Evolutionary conservation across 2,329 filamentous ascomycete genomes (phyloP), one percentile per base, ranked within the genome.

Genomic region (Metarhizium album): DNA sequence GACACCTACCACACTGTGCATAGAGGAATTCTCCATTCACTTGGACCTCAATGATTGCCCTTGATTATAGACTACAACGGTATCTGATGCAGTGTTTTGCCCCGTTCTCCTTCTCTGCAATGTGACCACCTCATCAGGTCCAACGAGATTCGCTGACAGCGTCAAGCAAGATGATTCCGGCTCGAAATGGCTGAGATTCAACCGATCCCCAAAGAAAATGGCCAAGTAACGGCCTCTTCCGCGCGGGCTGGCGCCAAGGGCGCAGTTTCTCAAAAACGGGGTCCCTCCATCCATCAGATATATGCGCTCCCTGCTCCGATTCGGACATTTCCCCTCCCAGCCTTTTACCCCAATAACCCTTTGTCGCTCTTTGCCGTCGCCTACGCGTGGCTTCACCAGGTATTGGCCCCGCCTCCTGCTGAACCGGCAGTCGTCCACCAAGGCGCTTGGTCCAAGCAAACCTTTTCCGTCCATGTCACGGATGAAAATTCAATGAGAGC

Each of bases 51-150:
- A 70, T 84, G 82, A 75, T 71, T 70, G 79, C 72, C 76, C 73
- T 73, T 76, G 63, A 67, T 69, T 80, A 83, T 85, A 86, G 87
- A 93, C 87, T 93, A 93, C 87, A 91, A 93, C 87, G 87, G 87
- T 93, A 93, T 93, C 87, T 93, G 87, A 93, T 79, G 74, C 64
- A 66, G 65, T 29, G 27, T 57, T 52, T 14, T 16, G 51, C 56
- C 51, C 23, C 49, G 53, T 18, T 54, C 57, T 58, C 49, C 48
- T 50, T 49, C 52, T 46, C 42, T 50, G 27, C 18, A 8, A 18
- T 18, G 6, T 14, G 20, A 13, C 33, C 33, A 16, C 16, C 33
- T 37, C 3, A 8, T 20, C 11, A 24, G 46, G 2, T 20, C 16
- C 14, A n/a, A 7, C 42, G 22, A 20, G n/a, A 13, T 35, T 48